Base-by-base conservation (phyloP, 768 basidiomycete genomes). In the Russula griseocarnosa region DNA sequence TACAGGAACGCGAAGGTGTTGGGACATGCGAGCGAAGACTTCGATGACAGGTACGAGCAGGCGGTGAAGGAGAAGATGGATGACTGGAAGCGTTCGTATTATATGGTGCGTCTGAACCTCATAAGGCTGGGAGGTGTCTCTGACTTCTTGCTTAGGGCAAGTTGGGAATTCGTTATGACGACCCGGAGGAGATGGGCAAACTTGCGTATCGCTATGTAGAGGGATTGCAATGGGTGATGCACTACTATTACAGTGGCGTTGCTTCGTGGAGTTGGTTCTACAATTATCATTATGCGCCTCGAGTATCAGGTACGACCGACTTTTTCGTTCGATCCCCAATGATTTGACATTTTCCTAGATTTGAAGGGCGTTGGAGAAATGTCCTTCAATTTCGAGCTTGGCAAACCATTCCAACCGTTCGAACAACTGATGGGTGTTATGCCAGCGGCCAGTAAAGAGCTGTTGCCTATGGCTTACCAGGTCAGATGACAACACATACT, bases 251-350 rank as follows among this genome's bases (percentile, higher is more conserved):
- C 74, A 85, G 90, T 66, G 97, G 97, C 6, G 94, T 98, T 20
- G 90, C 94, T 6, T 95, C 93, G 18, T 99, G 97, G 97, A 84
- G 92, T 24, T 98, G 97, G 97, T 99, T 96, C 78, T 98, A 98
- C 76, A 79, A 95, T 74, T 98, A 98, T 73, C 96, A 99, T 73
- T 99, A 95, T 73, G 90, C 97, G 0, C 97, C 97, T 24, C 86
- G 94, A 32, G 98, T 98, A 60, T 93, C 94, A 22, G 96, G 96
- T 95, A 70, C 58, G 81, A 72, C 18, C 9, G 30, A 10, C 11
- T 59, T 26, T 38, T 36, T 58, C 46, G 7, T 22, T 30, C 16
- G 24, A 32, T 11, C 13, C 40, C 18, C 5, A 16, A 79, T 20
- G 73, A 38, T 59, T 63, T 44, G 32, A 55, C 47, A 34, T 38